Evolutionary conservation across 441 rosid genomes (phyloP), one percentile per base, ranked within the genome.

Genomic region (Aquilaria agallochum): DNA sequence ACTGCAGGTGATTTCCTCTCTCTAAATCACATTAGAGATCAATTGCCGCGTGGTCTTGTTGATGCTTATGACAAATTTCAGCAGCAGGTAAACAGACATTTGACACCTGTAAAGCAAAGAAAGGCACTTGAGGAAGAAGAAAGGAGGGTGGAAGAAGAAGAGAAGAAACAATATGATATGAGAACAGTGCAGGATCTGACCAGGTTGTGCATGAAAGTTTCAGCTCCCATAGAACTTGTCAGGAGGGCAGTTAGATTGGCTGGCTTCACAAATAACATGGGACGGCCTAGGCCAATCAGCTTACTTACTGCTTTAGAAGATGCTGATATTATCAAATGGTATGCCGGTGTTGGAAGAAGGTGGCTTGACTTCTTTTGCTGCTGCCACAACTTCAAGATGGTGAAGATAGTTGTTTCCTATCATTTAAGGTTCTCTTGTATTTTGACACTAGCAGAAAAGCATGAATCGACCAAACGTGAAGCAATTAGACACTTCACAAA

Each of bases 311-410:
- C 78, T 60, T 76, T 92, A 9, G 96, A 92, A 62, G 98, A 92
- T 74, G 77, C 87, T 12, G 94, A 92, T 74, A 92, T 92, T 59
- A 70, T 92, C 73, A 92, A 86, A 73, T 92, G 98, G 98, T 92
- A 87, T 72, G 87, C 95, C 3, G 98, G 98, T 53, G 69, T 92
- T 47, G 98, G 95, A 50, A 79, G 83, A 72, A 84, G 80, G 78
- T 92, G 98, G 98, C 95, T 92, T 42, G 89, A 92, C 46, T 88
- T 80, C 80, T 92, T 87, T 77, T 87, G 96, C 54, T 89, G 94
- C 68, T 89, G 96, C 80, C 95, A 92, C 79, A 92, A 89, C 78
- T 84, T 75, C 66, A 86, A 80, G 78, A 76, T 67, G 87, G 89
- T 92, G 9, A 92, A 92, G 75, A 89, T 78, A 57, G 66, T 86